Base-by-base conservation (phyloP, 495 filamentous ascomycete genomes). In the Parathielavia appendiculata region DNA sequence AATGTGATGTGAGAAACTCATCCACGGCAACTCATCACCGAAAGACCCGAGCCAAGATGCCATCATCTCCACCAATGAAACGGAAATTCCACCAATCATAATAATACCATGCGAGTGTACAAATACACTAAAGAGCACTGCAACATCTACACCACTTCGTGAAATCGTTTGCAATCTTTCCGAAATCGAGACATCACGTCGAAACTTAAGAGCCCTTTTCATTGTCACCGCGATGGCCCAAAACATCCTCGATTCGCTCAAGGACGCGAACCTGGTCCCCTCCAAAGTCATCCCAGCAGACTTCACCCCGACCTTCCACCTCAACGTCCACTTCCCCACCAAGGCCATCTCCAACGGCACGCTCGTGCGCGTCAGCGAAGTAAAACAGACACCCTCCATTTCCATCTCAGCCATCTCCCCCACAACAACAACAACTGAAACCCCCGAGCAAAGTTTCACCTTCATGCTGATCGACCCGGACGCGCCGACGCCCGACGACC, bases 401-500 rank as follows among this genome's bases (percentile, higher is more conserved):
- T 43, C 51, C 22, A 26, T 46, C 40, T 17, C 44, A 10, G 10
- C 44, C 22, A 12, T 23, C 22, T 2, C 5, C 19, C 3, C 40
- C 16, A n/a, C 40, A n/a, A 19, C 13, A 1, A 16, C 13, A 9
- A 26, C 7, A n/a, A n/a, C n/a, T n/a, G n/a, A n/a, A 19, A 46
- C n/a, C n/a, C n/a, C n/a, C n/a, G n/a, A n/a, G n/a, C n/a, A n/a
- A 11, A 22, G 11, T 5, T n/a, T 43, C 51, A 54, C 51, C 4
- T 39, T 54, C 34, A 41, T 54, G 22, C 36, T 54, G 22, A 32
- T 54, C 38, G 51, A 54, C 39, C 51, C 51, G 13, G 51, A 54
- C 51, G 51, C 51, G 51, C 51, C 51, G 12, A 54, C 51, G 16
- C 51, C 51, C 13, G 39, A 43, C 51, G 51, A 54, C 51, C 51